phyloP scores from a whole-genome alignment of 352 stramenopile species.

The Globisporangium orthogonon region DNA sequence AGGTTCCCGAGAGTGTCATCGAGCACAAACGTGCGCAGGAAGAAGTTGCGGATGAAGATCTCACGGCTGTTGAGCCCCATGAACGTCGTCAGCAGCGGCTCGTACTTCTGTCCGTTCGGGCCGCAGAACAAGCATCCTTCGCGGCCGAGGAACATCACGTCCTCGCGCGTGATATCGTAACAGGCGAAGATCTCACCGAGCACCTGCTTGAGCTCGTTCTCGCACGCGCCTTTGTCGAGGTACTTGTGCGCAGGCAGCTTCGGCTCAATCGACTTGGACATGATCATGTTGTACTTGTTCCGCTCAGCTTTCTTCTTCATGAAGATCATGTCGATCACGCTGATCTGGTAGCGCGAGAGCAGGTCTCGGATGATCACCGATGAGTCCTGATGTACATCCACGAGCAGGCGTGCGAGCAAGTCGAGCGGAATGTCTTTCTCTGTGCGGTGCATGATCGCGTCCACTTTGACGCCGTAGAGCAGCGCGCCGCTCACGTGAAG shows the following conservation, averaged over 20 bases:
- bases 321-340: constrained; percentile 95
- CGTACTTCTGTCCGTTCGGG: constrained; percentile 92
- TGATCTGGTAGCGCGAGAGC: constrained; percentile 93
- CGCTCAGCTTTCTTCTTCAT: constrained; percentile 90
- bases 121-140: constrained; percentile 92
- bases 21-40: constrained; percentile 93
- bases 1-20: constrained; percentile 91
- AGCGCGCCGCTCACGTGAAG: constrained; percentile 67
- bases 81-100: constrained; percentile 94
- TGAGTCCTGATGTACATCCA: constrained; percentile 96
- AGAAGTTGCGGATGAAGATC: constrained; percentile 98
- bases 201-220: constrained; percentile 96
- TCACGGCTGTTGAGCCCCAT: constrained; percentile 95
- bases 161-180: constrained; percentile 95
- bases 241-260: constrained; percentile 96
- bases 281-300: constrained; percentile 98
- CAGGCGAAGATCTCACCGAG: constrained; percentile 93
- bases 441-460: constrained; percentile 95
- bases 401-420: constrained; percentile 91
- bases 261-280: constrained; percentile 93
- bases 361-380: constrained; percentile 94
- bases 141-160: constrained; percentile 94
- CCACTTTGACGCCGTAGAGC: constrained; percentile 87
- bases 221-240: constrained; percentile 95
- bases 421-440: constrained; percentile 95